Conservation (phyloP, 192 early-diverging fungal species). For the Neocallimastix lanati region DNA sequence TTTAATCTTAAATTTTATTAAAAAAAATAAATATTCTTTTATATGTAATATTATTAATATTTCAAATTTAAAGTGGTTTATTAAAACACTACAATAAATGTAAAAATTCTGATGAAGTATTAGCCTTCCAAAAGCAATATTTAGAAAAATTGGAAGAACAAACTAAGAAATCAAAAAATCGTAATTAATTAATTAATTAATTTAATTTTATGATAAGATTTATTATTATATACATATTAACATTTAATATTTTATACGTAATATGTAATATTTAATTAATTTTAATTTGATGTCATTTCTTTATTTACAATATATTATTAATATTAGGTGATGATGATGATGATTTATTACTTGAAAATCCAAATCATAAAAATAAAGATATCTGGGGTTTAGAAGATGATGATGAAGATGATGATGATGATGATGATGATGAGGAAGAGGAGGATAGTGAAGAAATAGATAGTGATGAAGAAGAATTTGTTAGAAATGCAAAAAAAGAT, state of each 20-base stretch:
- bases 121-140: slow-evolving; percentile 62
- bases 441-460: background rate
- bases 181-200: no score
- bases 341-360: slow-evolving; percentile 23
- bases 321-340: slow-evolving; percentile 13
- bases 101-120: slow-evolving; percentile 50
- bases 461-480: background rate
- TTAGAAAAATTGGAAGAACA: slow-evolving; percentile 55
- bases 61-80: slow-evolving; percentile 34
- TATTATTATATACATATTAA: no score
- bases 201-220: no score
- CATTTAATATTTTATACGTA: no score
- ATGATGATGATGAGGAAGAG: slow-evolving; percentile 9
- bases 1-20: no score
- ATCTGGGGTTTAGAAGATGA: slow-evolving; percentile 6
- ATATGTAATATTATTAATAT: no score
- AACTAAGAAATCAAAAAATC: slow-evolving; percentile 14
- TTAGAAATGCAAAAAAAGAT: background rate
- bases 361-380: slow-evolving; percentile 22
- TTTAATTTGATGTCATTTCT: no score
- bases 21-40: no score
- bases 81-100: slow-evolving; percentile 57
- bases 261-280: no score
- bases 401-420: slow-evolving; percentile 25
- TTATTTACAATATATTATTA: no score